Base-by-base conservation (phyloP, 108 stramenopile genomes). In the Aurantiochytrium sp. region DNA sequence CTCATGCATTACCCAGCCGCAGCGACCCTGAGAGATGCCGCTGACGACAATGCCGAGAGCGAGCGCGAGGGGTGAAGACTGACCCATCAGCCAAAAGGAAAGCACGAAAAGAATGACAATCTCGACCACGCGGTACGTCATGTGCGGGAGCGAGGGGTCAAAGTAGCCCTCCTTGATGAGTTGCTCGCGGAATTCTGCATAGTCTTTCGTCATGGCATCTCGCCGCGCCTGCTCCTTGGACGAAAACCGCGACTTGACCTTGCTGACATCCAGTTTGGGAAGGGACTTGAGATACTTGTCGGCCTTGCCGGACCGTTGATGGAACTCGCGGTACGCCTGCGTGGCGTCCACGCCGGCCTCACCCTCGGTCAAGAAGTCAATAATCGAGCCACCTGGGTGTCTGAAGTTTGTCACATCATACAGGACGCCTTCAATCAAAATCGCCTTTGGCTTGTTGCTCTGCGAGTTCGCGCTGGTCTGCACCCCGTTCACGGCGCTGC, bases 1-100 rank as follows among this genome's bases (percentile, higher is more conserved):
- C 58, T 91, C 91, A 42, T 91, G 91, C 91, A 91, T 91, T 19
- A 91, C 55, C 91, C 91, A 91, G 16, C 91, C 91, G 72, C 91
- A 91, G 21, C 91, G 88, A 29, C 91, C 91, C 60, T 58, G 58
- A 25, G 16, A 87, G 12, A 88, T 4, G 64, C 60, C 90, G 42
- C 57, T 23, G n/a, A 88, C 4, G 19, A 91, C 16, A 4, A 91
- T 5, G 72, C 89, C 91, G 19, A 49, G 60, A 10, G 59, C 25
- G 19, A 21, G 16, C 44, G 44, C 10, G 44, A 5, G 4, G 43
- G 23, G 5, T 12, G 16, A 10, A 43, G n/a, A 19, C 12, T 47
- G 47, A 21, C 10, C 4, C 25, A 91, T 18, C 21, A 91, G 88
- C 42, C 43, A 89, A 44, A 25, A 51, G 29, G 69, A 88, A 45